These are phyloP conservation scores for Pseudocercospora crystallina DNA, from an alignment of 2,329 filamentous ascomycete genomes.

Conservation along the genomic window DNA sequence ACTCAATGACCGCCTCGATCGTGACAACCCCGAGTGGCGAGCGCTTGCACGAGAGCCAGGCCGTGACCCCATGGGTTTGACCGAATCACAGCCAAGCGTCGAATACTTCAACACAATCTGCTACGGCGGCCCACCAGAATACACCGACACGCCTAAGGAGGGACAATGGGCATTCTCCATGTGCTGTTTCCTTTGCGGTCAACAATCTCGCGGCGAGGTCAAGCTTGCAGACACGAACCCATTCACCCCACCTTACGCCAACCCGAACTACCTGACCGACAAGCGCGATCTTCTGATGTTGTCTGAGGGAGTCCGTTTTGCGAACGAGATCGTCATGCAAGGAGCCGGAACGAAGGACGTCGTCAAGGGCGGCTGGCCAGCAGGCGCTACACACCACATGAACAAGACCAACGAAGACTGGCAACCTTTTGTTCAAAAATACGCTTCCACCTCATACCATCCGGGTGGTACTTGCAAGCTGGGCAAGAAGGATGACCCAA, in stretches of 20 bases:
- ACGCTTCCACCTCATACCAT: conserved; percentile 52
- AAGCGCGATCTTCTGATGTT: conserved; percentile 60
- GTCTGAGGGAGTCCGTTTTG: conserved; percentile 58
- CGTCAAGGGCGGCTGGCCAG: conserved; percentile 61
- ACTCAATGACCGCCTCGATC: conserved; percentile 58
- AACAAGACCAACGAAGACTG: conserved; percentile 58
- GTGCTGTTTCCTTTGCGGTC: conserved; percentile 58
- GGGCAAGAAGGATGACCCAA: conserved; percentile 49
- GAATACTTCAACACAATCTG: conserved; percentile 65
- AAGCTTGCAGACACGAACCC: conserved; percentile 52
- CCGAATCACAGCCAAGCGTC: conserved; percentile 57
- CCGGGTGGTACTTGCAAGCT: conserved; percentile 59
- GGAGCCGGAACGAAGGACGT: conserved; percentile 59
- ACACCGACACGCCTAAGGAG: conserved; percentile 53
- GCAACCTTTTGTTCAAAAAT: conserved; percentile 56
- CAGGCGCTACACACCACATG: conserved; percentile 51
- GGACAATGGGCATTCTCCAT: conserved; percentile 59
- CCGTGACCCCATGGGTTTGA: conserved; percentile 64
- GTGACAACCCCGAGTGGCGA: conserved; percentile 56
- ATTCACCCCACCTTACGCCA: conserved; percentile 54
- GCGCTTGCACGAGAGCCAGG: conserved; percentile 44
- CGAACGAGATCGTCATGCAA: conserved; percentile 60
- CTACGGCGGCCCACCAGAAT: conserved; percentile 62
- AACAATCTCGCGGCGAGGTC: conserved; percentile 58
- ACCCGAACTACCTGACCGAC: conserved; percentile 60